Evolutionary conservation across 441 rosid species (phyloP).

Genomic region (Syzygium malaccense): DNA sequence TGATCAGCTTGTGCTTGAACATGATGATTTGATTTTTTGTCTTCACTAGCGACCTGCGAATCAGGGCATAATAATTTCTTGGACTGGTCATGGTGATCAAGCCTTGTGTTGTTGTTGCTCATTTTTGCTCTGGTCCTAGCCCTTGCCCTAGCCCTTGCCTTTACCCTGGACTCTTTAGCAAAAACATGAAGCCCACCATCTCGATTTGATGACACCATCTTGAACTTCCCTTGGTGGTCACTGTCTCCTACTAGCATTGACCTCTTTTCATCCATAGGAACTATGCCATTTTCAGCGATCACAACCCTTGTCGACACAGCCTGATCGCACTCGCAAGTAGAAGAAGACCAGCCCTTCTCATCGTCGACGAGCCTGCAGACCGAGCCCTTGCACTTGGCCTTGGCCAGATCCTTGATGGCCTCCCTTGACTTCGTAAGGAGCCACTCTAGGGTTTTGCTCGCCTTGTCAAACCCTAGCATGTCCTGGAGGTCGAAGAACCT

Average conservation of each 20-base stretch:
- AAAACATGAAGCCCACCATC: constrained; percentile 4
- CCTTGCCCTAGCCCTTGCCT: constrained; percentile 56
- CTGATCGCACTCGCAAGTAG: not conserved
- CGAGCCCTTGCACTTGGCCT: not conserved
- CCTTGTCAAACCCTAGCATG: constrained; percentile 11
- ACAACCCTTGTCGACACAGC: not conserved
- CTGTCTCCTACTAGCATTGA: not conserved
- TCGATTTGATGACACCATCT: not conserved
- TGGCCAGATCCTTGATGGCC: constrained; percentile 3
- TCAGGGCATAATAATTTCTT: constrained; percentile 18
- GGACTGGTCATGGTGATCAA: not conserved
- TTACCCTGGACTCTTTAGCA: constrained; percentile 34
- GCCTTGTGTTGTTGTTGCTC: not conserved
- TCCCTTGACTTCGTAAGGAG: not conserved
- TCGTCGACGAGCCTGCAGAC: not conserved
- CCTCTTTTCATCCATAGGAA: not conserved
- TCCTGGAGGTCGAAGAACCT: constrained; percentile 13
- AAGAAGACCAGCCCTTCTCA: not conserved
- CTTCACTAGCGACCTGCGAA: not conserved
- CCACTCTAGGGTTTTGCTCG: constrained; percentile 15
- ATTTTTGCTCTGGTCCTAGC: constrained; percentile 25
- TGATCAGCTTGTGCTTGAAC: not conserved
- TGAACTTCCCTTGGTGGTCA: not conserved
- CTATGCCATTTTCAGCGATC: not conserved
- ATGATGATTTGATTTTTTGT: not conserved